Percentiles rank a stretch among this genome's conserved stretches.
phyloP scores from a whole-genome alignment of 1,284 basidiomycete genomes.

The Ustilago nuda region DNA sequence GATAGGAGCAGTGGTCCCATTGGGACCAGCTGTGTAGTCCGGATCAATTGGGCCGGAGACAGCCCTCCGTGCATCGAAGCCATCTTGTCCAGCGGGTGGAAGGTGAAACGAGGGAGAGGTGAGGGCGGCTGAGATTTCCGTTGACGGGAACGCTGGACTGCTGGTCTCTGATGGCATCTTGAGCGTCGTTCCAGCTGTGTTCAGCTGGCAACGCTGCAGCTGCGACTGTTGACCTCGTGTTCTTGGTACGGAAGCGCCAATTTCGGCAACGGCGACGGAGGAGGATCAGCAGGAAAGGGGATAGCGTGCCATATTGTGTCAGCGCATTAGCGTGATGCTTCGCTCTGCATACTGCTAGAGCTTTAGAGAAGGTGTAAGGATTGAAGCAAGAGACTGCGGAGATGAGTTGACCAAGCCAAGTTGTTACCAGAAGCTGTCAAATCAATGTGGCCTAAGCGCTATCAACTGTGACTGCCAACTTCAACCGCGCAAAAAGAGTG shows the following conservation, averaged over 20 bases:
- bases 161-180: conserved; percentile 21
- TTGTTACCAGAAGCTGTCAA: neutral
- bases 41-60: conserved; percentile 20
- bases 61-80: conserved; percentile 36
- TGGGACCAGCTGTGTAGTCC: conserved; percentile 3
- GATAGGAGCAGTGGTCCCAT: conserved; percentile 21
- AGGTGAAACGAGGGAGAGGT: conserved; percentile 18
- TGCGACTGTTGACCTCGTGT: neutral
- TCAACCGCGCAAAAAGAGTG: conserved; percentile 13
- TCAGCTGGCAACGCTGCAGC: neutral
- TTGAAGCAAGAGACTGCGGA: neutral
- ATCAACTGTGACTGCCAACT: neutral
- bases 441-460: conserved; percentile 10
- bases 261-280: neutral
- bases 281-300: neutral
- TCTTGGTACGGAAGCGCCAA: neutral
- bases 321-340: neutral
- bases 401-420: no score
- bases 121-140: conserved; percentile 36
- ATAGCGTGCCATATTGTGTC: neutral
- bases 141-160: conserved; percentile 34
- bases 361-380: neutral
- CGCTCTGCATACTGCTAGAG: neutral
- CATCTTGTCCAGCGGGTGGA: conserved; percentile 48
- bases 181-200: neutral